These are phyloP conservation scores for Juglanconis juglandina DNA, from an alignment of 2,329 filamentous ascomycete species.

Conservation along the genomic window DNA sequence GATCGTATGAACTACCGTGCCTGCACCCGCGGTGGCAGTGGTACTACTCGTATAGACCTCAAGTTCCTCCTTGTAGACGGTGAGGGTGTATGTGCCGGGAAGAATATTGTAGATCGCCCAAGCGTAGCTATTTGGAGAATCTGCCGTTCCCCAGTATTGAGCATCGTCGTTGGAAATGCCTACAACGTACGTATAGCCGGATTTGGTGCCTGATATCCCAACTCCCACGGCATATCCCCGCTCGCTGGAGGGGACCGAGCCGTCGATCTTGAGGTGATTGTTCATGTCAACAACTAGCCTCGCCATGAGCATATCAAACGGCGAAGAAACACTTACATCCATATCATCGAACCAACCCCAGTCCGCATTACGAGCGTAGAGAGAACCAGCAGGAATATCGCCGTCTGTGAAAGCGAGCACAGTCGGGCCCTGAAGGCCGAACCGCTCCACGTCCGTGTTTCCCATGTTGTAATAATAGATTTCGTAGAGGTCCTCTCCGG, in stretches of 20 bases:
- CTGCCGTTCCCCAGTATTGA: conserved; percentile 34
- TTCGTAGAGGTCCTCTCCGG: conserved; percentile 38
- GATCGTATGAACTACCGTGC: conserved; percentile 29
- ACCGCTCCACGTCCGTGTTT: conserved; percentile 37
- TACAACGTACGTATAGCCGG: conserved; percentile 35
- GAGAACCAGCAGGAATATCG: conserved; percentile 31
- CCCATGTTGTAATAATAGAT: conserved; percentile 44
- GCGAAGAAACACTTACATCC: background rate
- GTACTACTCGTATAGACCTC: conserved; percentile 27
- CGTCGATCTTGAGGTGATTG: conserved; percentile 25
- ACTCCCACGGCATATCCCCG: conserved; percentile 30
- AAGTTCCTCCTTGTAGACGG: conserved; percentile 33
- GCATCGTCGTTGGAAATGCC: conserved; percentile 32
- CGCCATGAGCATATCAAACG: background rate
- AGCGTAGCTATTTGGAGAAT: conserved; percentile 22
- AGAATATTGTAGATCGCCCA: conserved; percentile 31
- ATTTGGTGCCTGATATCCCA: conserved; percentile 36
- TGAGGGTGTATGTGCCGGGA: conserved; percentile 31
- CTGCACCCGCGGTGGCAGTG: conserved; percentile 27
- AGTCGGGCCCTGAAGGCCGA: conserved; percentile 39
- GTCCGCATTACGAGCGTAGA: conserved; percentile 33
- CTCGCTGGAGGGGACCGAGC: conserved; percentile 28
- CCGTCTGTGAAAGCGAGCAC: conserved; percentile 37
- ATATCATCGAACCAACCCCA: conserved; percentile 32
- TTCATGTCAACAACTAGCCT: background rate